Evolutionary conservation across 2,329 filamentous ascomycete species (phyloP).

Genomic region (Cadophora gregata): DNA sequence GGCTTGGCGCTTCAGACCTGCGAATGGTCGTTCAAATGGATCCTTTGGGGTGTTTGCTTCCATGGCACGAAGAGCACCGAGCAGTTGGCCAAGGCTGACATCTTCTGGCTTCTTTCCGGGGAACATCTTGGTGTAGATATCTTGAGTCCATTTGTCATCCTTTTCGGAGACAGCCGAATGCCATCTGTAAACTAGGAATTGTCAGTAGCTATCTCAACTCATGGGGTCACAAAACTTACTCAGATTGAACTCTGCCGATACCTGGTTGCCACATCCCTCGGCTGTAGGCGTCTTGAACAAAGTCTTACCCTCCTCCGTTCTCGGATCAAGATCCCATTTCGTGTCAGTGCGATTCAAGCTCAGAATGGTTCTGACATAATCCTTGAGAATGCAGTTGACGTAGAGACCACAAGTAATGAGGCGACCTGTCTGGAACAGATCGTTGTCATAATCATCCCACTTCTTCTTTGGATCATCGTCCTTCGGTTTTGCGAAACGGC

Average conservation of each 20-base stretch:
- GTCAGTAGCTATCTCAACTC: slow-evolving; percentile 15
- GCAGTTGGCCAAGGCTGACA: slow-evolving; percentile 65
- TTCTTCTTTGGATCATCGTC: slow-evolving; percentile 54
- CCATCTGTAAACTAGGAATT: slow-evolving; percentile 72
- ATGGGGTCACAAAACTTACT: slow-evolving; percentile 42
- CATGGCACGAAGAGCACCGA: slow-evolving; percentile 66
- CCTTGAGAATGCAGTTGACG: slow-evolving; percentile 78
- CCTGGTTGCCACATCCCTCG: slow-evolving; percentile 78
- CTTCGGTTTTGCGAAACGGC: slow-evolving; percentile 73
- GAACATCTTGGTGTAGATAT: slow-evolving; percentile 69
- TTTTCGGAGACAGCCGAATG: slow-evolving; percentile 78
- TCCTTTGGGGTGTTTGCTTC: slow-evolving; percentile 67
- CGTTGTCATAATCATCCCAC: slow-evolving; percentile 76
- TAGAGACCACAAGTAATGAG: slow-evolving; percentile 78
- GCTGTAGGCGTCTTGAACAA: slow-evolving; percentile 60
- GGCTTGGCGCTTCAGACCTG: slow-evolving; percentile 64
- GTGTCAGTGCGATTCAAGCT: slow-evolving; percentile 41
- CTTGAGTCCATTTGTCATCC: slow-evolving; percentile 82
- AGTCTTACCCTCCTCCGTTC: slow-evolving; percentile 65
- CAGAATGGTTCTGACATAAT: slow-evolving; percentile 75
- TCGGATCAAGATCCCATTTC: slow-evolving; percentile 74
- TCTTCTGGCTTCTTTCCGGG: slow-evolving; percentile 55
- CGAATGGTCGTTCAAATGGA: slow-evolving; percentile 72
- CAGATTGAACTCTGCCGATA: slow-evolving; percentile 88
- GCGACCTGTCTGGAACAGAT: slow-evolving; percentile 79